Evolutionary conservation across 768 basidiomycete species (phyloP).

Genomic region (Lentinula lateritia): DNA sequence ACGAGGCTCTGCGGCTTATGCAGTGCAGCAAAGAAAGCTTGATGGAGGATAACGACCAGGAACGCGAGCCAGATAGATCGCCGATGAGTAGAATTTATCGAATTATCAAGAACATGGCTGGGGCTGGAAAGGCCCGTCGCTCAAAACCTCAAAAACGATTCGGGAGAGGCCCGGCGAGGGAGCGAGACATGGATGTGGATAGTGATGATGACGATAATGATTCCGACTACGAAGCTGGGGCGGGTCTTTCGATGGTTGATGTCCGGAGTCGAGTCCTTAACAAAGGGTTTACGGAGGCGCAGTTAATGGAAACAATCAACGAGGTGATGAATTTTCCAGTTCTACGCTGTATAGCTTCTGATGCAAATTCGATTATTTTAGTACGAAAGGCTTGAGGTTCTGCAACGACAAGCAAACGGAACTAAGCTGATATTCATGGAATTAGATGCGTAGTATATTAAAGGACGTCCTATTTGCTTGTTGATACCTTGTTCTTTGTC

Average conservation of each 20-base stretch:
- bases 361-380: slow-evolving; percentile 22
- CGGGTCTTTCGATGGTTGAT: slow-evolving; percentile 79
- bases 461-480: not conserved
- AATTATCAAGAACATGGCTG: slow-evolving; percentile 84
- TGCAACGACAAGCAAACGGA: slow-evolving; percentile 78
- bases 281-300: slow-evolving; percentile 86
- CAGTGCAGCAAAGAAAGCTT: slow-evolving; percentile 93
- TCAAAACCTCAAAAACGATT: slow-evolving; percentile 46
- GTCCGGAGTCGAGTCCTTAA: slow-evolving; percentile 81
- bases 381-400: slow-evolving; percentile 86
- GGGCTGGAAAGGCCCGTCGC: slow-evolving; percentile 29
- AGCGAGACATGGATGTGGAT: slow-evolving; percentile 66
- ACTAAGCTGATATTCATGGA: slow-evolving; percentile 46
- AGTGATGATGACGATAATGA: slow-evolving; percentile 67
- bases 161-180: slow-evolving; percentile 64
- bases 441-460: not conserved
- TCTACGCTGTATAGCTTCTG: slow-evolving; percentile 9
- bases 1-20: slow-evolving; percentile 96
- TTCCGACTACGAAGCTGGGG: slow-evolving; percentile 36
- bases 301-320: slow-evolving; percentile 79
- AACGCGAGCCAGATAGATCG: slow-evolving; percentile 70
- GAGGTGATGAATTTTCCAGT: slow-evolving; percentile 46
- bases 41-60: slow-evolving; percentile 70
- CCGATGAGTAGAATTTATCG: slow-evolving; percentile 81
- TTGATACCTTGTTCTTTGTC: not conserved